Evolutionary conservation across 2,329 filamentous ascomycete species (phyloP).

Genomic region (Colletotrichum zoysiae): DNA sequence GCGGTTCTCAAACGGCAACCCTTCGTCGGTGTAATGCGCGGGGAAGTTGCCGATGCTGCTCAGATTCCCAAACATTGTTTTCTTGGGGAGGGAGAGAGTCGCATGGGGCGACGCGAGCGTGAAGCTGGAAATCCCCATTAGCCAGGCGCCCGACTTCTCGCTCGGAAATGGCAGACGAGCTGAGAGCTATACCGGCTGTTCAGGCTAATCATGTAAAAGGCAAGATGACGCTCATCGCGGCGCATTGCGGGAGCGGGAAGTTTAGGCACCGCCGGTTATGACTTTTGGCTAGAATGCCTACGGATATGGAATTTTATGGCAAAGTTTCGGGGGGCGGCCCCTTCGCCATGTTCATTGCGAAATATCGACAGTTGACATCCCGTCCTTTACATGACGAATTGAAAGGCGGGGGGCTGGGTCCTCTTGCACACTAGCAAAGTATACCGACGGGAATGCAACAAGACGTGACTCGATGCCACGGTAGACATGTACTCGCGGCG

Average conservation of each 20-base stretch:
- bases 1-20: slow-evolving; percentile 19
- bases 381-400: accelerated
- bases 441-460: not conserved
- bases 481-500: too few species aligned
- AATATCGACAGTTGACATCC: not conserved
- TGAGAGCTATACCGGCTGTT: not conserved
- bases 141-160: not conserved
- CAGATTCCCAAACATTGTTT: slow-evolving; percentile 30
- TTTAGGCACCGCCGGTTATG: not conserved
- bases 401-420: too few species aligned
- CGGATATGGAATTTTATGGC: not conserved
- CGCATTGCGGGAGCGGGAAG: too few species aligned
- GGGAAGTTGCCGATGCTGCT: slow-evolving; percentile 19
- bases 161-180: not conserved
- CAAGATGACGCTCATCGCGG: not conserved
- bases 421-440: not conserved
- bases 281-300: not conserved
- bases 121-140: not conserved
- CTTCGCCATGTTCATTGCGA: too few species aligned
- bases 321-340: too few species aligned
- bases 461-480: not conserved
- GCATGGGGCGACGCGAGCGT: not conserved
- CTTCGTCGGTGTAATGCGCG: slow-evolving; percentile 26
- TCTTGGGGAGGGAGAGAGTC: not conserved
- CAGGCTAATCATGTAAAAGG: not conserved